These are phyloP conservation scores for Strombidium stylifer DNA, from an alignment of 73 alveolate genomes.

Conservation along the genomic window DNA sequence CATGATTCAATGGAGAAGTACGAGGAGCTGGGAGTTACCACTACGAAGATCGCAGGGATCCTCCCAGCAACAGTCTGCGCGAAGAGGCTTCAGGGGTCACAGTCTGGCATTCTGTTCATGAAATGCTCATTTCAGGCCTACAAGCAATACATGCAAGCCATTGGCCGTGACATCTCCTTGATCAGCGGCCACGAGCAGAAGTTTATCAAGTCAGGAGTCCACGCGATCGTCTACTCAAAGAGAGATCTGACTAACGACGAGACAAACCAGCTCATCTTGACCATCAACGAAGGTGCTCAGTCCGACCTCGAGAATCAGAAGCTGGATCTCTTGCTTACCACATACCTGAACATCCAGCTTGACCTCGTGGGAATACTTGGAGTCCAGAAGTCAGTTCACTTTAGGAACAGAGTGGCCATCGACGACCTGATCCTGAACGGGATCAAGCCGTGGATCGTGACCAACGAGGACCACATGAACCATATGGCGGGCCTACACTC, in stretches of 20 bases:
- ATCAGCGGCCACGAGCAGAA: too few relatives aligned
- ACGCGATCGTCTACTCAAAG: constrained; percentile 10
- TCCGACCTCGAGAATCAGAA: constrained; percentile 14
- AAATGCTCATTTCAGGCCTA: too few relatives aligned
- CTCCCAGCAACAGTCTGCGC: too few relatives aligned
- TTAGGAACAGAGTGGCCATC: constrained; percentile 18
- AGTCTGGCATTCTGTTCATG: too few relatives aligned
- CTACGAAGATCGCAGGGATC: too few relatives aligned
- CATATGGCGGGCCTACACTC: constrained; percentile 1
- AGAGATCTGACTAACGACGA: constrained; percentile 33
- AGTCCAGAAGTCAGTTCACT: constrained; percentile 24
- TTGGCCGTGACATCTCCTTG: too few relatives aligned
- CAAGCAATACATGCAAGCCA: too few relatives aligned
- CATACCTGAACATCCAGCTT: constrained; percentile 9
- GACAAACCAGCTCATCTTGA: neutral
- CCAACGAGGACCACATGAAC: constrained; percentile 37
- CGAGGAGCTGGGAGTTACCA: neutral
- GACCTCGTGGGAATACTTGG: constrained; percentile 38
- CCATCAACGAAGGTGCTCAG: constrained; percentile 27
- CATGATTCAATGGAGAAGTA: too few relatives aligned
- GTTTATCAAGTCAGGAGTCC: too few relatives aligned
- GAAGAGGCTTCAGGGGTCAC: constrained; percentile 10
- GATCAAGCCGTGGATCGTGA: constrained; percentile 52
- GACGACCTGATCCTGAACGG: constrained; percentile 43
- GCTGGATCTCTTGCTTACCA: constrained; percentile 5